Evolutionary conservation across 2,329 filamentous ascomycete species (phyloP).

Genomic region (Trichophyton benhamiae): DNA sequence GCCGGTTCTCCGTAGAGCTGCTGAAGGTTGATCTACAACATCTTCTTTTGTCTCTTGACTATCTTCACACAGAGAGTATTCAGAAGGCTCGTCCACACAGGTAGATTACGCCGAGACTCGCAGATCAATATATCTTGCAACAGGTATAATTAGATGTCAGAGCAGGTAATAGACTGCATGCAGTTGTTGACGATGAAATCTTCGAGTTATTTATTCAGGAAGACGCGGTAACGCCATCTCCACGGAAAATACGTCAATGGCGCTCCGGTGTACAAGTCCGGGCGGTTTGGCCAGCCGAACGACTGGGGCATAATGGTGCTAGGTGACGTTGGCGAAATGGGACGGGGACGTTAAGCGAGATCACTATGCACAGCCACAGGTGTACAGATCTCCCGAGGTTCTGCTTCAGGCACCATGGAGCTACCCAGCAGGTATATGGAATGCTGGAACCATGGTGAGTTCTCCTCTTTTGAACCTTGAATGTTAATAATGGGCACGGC

Average conservation of each 20-base stretch:
- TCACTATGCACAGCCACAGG: conserved; percentile 33
- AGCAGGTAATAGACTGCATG: conserved; percentile 6
- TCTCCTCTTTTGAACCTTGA: not conserved
- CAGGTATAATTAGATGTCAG: conserved; percentile 2
- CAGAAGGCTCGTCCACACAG: conserved; percentile 7
- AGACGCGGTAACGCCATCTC: conserved; percentile 5
- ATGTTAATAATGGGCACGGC: not conserved
- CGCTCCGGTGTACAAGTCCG: conserved; percentile 26
- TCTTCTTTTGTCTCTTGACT: conserved; percentile 9
- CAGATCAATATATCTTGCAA: not conserved
- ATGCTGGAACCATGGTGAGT: conserved; percentile 18
- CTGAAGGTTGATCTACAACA: conserved; percentile 6
- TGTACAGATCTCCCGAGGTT: conserved; percentile 22
- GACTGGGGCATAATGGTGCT: conserved; percentile 17
- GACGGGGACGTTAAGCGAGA: conserved; percentile 22
- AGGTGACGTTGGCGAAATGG: conserved; percentile 27
- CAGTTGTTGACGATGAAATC: conserved; percentile 3
- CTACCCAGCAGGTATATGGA: conserved; percentile 23
- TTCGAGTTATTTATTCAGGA: conserved; percentile 3
- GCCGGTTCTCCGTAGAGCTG: conserved; percentile 14
- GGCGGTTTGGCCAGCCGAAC: conserved; percentile 23
- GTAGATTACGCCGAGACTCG: not conserved
- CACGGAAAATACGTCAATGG: conserved; percentile 6
- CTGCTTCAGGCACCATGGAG: conserved; percentile 19
- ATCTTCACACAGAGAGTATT: conserved; percentile 7